phyloP scores from a whole-genome alignment of 495 filamentous ascomycete species.

The Paragyromitra xinjiangensis region DNA sequence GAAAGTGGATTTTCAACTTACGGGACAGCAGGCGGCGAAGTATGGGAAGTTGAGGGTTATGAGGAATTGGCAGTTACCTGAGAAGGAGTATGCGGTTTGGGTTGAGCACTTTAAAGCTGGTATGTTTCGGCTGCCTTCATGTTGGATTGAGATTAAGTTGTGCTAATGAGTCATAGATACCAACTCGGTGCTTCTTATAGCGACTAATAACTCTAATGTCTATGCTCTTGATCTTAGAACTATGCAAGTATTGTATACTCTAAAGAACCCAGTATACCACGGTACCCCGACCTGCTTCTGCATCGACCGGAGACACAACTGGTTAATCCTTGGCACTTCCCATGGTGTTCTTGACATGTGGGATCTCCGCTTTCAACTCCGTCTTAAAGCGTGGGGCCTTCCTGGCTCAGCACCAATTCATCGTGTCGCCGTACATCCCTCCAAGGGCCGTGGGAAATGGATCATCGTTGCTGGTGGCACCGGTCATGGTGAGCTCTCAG shows the following conservation, averaged over 20 bases:
- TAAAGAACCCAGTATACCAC: slow-evolving; percentile 92
- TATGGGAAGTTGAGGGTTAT: slow-evolving; percentile 81
- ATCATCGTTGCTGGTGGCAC: slow-evolving; percentile 89
- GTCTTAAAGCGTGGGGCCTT: slow-evolving; percentile 88
- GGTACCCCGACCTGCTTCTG: slow-evolving; percentile 94
- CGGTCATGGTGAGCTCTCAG: slow-evolving; percentile 88
- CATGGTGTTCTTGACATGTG: slow-evolving; percentile 94
- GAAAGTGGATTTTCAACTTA: slow-evolving; percentile 77
- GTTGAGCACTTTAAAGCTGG: slow-evolving; percentile 83
- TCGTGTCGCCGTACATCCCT: slow-evolving; percentile 77
- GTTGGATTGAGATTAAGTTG: neutral
- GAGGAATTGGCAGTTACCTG: slow-evolving; percentile 79
- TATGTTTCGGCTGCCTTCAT: slow-evolving; percentile 9
- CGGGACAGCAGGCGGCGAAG: slow-evolving; percentile 66
- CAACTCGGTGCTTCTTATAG: slow-evolving; percentile 80
- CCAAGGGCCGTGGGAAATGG: slow-evolving; percentile 77
- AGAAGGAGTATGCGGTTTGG: slow-evolving; percentile 83
- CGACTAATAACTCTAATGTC: slow-evolving; percentile 84
- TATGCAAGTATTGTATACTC: slow-evolving; percentile 80
- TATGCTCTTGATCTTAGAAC: slow-evolving; percentile 86
- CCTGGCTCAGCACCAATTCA: slow-evolving; percentile 83
- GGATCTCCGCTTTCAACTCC: slow-evolving; percentile 92
- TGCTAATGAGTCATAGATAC: slow-evolving; percentile 63
- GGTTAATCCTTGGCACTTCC: slow-evolving; percentile 89
- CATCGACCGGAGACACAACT: slow-evolving; percentile 81